These are phyloP conservation scores for Leccinum variicolor DNA, from an alignment of 768 basidiomycete genomes.

Conservation along the genomic window DNA sequence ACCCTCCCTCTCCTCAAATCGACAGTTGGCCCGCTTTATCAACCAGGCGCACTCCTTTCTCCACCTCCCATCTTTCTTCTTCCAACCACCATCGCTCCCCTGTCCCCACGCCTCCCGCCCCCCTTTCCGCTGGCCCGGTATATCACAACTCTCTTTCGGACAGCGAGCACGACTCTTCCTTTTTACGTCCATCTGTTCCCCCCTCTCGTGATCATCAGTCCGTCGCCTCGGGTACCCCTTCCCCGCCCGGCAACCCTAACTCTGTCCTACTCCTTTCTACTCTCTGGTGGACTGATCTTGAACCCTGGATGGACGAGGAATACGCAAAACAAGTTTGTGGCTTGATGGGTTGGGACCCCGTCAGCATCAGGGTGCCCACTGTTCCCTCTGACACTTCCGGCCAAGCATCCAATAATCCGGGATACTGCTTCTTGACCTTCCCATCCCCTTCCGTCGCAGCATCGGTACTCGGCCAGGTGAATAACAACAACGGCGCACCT, in stretches of 20 bases:
- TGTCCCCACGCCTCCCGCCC: conserved; percentile 23
- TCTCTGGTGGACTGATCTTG: conserved; percentile 85
- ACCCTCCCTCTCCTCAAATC: conserved; percentile 14
- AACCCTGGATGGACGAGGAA: conserved; percentile 97
- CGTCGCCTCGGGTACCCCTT: conserved; percentile 10
- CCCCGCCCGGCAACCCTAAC: conserved; percentile 28
- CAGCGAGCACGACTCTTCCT: conserved; percentile 15
- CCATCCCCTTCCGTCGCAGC: conserved; percentile 66
- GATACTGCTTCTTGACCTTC: conserved; percentile 88
- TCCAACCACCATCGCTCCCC: conserved; percentile 46
- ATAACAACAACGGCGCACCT: conserved; percentile 38
- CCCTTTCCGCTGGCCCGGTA: conserved; percentile 12
- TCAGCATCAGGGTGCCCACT: conserved; percentile 69
- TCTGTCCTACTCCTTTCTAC: conserved; percentile 48
- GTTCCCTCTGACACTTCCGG: conserved; percentile 54
- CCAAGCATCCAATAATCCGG: conserved; percentile 77
- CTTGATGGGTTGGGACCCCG: conserved; percentile 84
- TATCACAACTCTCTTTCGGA: conserved; percentile 19
- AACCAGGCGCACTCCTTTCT: conserved; percentile 33
- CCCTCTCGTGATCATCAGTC: conserved; percentile 18
- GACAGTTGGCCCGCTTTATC: conserved; percentile 33
- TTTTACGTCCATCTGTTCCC: conserved; percentile 17
- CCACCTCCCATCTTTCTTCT: conserved; percentile 32
- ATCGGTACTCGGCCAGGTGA: conserved; percentile 67
- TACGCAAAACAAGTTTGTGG: conserved; percentile 86